Evolutionary conservation across 352 stramenopile genomes (phyloP), one percentile per base, ranked within the genome.

Genomic region (Phytophthora fragariaefolia): DNA sequence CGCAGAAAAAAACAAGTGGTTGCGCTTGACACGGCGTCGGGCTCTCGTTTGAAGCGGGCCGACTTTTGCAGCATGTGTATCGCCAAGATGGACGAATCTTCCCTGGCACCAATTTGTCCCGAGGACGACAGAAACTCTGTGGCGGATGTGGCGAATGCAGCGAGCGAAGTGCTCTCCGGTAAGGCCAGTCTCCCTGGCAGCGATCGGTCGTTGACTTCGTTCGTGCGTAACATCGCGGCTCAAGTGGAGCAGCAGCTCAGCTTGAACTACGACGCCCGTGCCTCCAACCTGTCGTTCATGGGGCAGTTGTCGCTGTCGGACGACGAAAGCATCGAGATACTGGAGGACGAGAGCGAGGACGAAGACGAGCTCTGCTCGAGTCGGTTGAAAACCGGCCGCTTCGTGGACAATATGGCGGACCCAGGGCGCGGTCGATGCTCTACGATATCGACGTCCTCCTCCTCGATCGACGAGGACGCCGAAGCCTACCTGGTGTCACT

Each of bases 401-500:
- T 59, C 10, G 53, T 55, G 8, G 27, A 17, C 26, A 47, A 34
- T 2, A 18, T 34, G 34, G 72, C 50, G 49, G 57, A 38, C 38
- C 62, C n/a, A n/a, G n/a, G n/a, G n/a, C n/a, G 6, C 26, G 65
- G 42, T 62, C 61, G 48, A 46, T 51, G 71, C 45, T 66, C 50
- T 46, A 56, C 53, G 20, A 57, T 58, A 36, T 69, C 70, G 34
- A 60, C 65, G n/a, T 32, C 51, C 10, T 62, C 56, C 18, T 73
- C 61, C n/a, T 9, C 23, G 13, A 59, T 52, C 26, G 56, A 64
- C 6, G 49, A 58, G 3, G 48, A 66, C 22, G 2, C 53, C 9
- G 59, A 78, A 22, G 34, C 51, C 1, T 46, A 74, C 38, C 55
- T 60, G n/a, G 43, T 52, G 1, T 67, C 63, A 18, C 36, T 80